Evolutionary conservation across 148 eudicot species (phyloP).

Genomic region (Hydrangea macrophylla): DNA sequence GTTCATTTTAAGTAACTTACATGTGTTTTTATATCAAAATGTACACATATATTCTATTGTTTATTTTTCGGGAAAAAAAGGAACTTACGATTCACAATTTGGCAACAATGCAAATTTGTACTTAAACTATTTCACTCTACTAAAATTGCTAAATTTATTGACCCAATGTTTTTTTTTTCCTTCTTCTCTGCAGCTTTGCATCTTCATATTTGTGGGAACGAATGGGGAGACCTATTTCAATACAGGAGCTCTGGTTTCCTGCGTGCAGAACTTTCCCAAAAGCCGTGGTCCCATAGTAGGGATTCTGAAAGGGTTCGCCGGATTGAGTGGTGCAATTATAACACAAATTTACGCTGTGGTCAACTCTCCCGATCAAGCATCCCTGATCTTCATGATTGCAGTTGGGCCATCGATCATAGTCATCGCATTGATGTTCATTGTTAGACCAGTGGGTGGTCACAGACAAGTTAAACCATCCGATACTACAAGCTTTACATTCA

Average conservation of each 20-base stretch:
- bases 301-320: conserved; percentile 64
- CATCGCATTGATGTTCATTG: conserved; percentile 44
- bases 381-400: conserved; percentile 51
- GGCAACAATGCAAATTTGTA: not conserved
- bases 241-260: conserved; percentile 60
- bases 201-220: conserved; percentile 48
- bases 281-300: conserved; percentile 60
- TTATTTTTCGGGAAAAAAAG: too few species aligned
- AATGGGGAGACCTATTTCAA: conserved; percentile 63
- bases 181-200: conserved; percentile 45
- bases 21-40: too few species aligned
- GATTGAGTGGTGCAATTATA: conserved; percentile 60
- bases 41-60: too few species aligned
- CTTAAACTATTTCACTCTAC: not conserved
- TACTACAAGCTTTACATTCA: conserved; percentile 43
- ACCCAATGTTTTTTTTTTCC: too few species aligned
- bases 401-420: conserved; percentile 47
- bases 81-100: too few species aligned
- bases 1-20: too few species aligned
- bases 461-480: conserved; percentile 56
- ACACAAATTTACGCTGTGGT: conserved; percentile 43
- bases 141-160: not conserved
- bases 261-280: conserved; percentile 67
- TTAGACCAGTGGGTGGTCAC: conserved; percentile 58
- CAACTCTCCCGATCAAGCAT: conserved; percentile 30